These are phyloP conservation scores for Penicillium atrosanguineum DNA, from an alignment of 495 filamentous ascomycete species.

Conservation along the genomic window DNA sequence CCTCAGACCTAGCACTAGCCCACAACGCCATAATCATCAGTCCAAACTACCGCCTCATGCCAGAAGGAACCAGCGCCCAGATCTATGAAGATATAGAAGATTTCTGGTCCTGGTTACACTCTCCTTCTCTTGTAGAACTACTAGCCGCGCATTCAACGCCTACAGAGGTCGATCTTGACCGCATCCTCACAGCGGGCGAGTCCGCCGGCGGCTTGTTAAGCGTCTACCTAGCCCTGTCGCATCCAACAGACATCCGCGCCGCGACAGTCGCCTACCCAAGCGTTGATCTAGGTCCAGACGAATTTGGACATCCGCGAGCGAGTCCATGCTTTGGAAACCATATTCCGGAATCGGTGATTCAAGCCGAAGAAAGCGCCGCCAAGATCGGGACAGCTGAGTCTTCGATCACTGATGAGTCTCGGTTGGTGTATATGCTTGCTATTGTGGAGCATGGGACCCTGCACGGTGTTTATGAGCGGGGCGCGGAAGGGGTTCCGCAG, in stretches of 20 bases:
- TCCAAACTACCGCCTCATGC: conserved; percentile 52
- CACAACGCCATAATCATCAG: conserved; percentile 41
- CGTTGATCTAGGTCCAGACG: conserved; percentile 11
- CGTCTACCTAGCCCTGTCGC: conserved; percentile 24
- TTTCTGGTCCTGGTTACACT: conserved; percentile 51
- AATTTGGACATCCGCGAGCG: conserved; percentile 1
- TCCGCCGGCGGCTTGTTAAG: conserved; percentile 38
- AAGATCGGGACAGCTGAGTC: conserved; percentile 14
- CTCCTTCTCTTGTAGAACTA: conserved; percentile 10
- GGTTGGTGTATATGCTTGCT: conserved; percentile 19
- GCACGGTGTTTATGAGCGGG: conserved; percentile 15
- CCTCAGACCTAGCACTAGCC: conserved; percentile 28
- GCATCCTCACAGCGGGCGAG: conserved; percentile 28
- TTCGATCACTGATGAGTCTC: neutral
- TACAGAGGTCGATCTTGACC: conserved; percentile 24
- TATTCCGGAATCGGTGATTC: conserved; percentile 13
- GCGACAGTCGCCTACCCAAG: conserved; percentile 21
- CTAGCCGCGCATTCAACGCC: conserved; percentile 16
- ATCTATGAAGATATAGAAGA: conserved; percentile 47
- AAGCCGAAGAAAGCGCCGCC: conserved; percentile 6
- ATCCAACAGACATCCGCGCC: conserved; percentile 22
- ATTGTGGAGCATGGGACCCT: conserved; percentile 16
- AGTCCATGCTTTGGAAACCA: conserved; percentile 3
- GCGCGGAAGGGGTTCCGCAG: conserved; percentile 6
- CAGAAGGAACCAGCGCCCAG: conserved; percentile 46